These are phyloP conservation scores for Myxozyma mucilagina DNA, from an alignment of 805 yeast genomes.

Conservation along the genomic window DNA sequence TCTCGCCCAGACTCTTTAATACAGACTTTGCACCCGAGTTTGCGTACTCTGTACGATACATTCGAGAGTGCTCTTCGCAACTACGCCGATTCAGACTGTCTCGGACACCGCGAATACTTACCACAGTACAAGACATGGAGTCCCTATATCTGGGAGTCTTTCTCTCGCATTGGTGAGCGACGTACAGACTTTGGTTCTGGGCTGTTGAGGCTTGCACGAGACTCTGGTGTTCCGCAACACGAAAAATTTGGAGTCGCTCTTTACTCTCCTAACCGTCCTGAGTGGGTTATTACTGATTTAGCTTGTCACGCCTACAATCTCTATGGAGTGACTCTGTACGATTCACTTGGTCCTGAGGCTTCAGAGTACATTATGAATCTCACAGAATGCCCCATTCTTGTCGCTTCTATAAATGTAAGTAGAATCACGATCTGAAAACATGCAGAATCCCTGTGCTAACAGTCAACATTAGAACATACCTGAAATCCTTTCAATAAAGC, in stretches of 20 bases:
- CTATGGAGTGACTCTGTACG: slow-evolving; percentile 55
- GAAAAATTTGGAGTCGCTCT: slow-evolving; percentile 54
- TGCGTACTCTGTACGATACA: slow-evolving; percentile 24
- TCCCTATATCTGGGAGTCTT: slow-evolving; percentile 50
- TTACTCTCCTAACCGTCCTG: slow-evolving; percentile 58
- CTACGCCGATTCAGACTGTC: slow-evolving; percentile 37
- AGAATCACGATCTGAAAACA: no score
- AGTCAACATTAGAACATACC: slow-evolving; percentile 47
- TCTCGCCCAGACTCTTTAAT: slow-evolving; percentile 39
- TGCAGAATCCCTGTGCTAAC: background rate
- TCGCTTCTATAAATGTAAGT: slow-evolving; percentile 50
- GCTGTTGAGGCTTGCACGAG: slow-evolving; percentile 44
- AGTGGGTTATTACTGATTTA: slow-evolving; percentile 70
- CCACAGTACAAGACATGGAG: slow-evolving; percentile 44
- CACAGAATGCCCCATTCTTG: slow-evolving; percentile 62
- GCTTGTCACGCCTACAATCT: slow-evolving; percentile 62
- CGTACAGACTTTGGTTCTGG: slow-evolving; percentile 59
- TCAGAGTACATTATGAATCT: slow-evolving; percentile 61
- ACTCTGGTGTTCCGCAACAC: slow-evolving; percentile 39
- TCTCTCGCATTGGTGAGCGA: slow-evolving; percentile 46
- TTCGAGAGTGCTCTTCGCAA: slow-evolving; percentile 20
- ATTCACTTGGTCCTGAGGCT: slow-evolving; percentile 58
- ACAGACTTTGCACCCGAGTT: slow-evolving; percentile 30
- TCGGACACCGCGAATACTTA: slow-evolving; percentile 44
- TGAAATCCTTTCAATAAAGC: slow-evolving; percentile 50